A percentile compares a stretch with the other conserved stretches of the same genome.
Conservation (phyloP, 2,329 filamentous ascomycete species). For the Fusarium setosum region DNA sequence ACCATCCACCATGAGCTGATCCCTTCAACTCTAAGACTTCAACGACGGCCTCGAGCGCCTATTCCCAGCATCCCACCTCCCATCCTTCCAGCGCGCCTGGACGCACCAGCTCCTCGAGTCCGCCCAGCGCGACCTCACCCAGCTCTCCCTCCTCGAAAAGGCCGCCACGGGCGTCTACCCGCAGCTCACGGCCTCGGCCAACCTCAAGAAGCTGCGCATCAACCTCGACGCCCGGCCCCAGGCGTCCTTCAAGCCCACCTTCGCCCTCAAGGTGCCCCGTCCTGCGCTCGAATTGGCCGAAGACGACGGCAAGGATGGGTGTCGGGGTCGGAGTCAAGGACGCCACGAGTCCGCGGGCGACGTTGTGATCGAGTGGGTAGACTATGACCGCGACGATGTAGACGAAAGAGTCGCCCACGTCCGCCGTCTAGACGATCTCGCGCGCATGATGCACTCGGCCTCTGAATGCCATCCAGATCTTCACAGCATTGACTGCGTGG, state of each 20-base stretch:
- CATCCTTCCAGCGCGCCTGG: slow-evolving; percentile 58
- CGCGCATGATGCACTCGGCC: slow-evolving; percentile 59
- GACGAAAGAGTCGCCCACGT: slow-evolving; percentile 57
- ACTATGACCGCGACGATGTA: slow-evolving; percentile 55
- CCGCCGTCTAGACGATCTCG: slow-evolving; percentile 58
- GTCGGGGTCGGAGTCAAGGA: slow-evolving; percentile 44
- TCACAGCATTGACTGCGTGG: slow-evolving; percentile 59
- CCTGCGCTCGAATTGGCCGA: slow-evolving; percentile 43
- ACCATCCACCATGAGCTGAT: background rate
- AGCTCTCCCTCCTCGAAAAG: slow-evolving; percentile 56
- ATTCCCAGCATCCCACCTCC: slow-evolving; percentile 55
- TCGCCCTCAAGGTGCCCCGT: slow-evolving; percentile 53
- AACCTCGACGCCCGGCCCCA: slow-evolving; percentile 57
- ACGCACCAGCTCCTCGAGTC: slow-evolving; percentile 58
- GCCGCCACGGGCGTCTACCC: slow-evolving; percentile 56
- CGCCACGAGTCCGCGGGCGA: slow-evolving; percentile 48
- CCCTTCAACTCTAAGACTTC: slow-evolving; percentile 48
- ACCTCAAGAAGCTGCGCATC: slow-evolving; percentile 58
- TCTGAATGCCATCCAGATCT: slow-evolving; percentile 58
- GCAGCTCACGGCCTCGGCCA: slow-evolving; percentile 54
- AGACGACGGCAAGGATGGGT: background rate
- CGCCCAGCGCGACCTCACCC: slow-evolving; percentile 54
- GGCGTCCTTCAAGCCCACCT: slow-evolving; percentile 54
- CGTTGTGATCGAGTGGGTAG: slow-evolving; percentile 58
- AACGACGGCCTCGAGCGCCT: slow-evolving; percentile 61